Conservation (phyloP, 2,329 filamentous ascomycete genomes). For the Fusarium sp. region DNA sequence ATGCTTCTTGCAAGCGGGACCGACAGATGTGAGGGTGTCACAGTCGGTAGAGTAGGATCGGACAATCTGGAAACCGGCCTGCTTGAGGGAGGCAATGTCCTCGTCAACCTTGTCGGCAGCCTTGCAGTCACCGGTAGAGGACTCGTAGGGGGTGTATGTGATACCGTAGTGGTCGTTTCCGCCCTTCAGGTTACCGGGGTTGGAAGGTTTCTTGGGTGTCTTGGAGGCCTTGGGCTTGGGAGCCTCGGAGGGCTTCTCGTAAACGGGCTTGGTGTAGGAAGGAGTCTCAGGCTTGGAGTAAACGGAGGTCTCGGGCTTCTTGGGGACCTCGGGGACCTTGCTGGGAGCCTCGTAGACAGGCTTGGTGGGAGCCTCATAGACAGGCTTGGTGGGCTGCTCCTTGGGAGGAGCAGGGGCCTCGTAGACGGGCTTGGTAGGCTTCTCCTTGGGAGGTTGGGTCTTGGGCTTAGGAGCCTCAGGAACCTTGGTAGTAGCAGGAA, state of each 20-base stretch:
- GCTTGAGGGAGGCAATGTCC: constrained; percentile 75
- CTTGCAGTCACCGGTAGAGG: constrained; percentile 75
- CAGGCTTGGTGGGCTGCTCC: constrained; percentile 31
- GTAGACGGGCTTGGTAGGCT: constrained; percentile 36
- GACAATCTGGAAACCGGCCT: constrained; percentile 77
- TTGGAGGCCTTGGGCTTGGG: constrained; percentile 42
- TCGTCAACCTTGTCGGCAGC: constrained; percentile 65
- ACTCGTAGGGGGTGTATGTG: constrained; percentile 83
- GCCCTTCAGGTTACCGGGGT: constrained; percentile 55
- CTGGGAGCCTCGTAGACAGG: constrained; percentile 25
- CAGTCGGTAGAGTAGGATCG: constrained; percentile 96
- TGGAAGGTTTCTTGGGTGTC: constrained; percentile 44
- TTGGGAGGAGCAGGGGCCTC: constrained; percentile 40
- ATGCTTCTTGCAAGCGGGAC: constrained; percentile 74
- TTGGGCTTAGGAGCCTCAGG: constrained; percentile 41
- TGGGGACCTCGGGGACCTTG: constrained; percentile 23
- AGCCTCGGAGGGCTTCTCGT: constrained; percentile 45
- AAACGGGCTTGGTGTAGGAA: constrained; percentile 22
- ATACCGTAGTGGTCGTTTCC: constrained; percentile 76
- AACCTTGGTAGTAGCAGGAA: constrained; percentile 48
- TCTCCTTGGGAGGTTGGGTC: constrained; percentile 43
- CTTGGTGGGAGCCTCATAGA: constrained; percentile 30
- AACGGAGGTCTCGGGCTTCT: constrained; percentile 18
- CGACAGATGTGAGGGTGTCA: constrained; percentile 82
- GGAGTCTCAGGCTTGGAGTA: constrained; percentile 26